Evolutionary conservation across 2,329 filamentous ascomycete genomes (phyloP).

Genomic region (Alternaria incomplexa): DNA sequence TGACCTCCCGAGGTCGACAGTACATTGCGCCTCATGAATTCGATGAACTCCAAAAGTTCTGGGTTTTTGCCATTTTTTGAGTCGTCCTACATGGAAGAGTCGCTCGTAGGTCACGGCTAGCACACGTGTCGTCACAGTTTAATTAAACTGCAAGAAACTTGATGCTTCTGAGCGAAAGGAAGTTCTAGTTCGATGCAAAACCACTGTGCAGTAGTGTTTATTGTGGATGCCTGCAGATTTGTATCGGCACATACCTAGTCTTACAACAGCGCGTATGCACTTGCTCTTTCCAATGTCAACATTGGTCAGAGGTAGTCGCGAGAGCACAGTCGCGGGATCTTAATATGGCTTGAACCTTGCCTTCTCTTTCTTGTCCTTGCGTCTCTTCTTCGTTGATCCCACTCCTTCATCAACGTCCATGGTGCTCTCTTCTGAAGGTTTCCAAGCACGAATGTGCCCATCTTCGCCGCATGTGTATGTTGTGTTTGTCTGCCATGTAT

Average conservation of each 20-base stretch:
- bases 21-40: neutral
- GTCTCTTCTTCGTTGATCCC: slow-evolving; percentile 26
- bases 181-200: neutral
- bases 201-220: neutral
- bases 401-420: slow-evolving; percentile 38
- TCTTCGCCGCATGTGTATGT: slow-evolving; percentile 60
- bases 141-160: neutral
- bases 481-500: slow-evolving; percentile 30
- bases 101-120: neutral
- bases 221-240: neutral
- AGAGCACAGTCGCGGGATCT: neutral
- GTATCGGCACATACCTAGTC: neutral
- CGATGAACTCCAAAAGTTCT: neutral
- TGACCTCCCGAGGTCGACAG: neutral
- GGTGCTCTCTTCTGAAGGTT: slow-evolving; percentile 21
- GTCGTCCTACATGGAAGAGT: neutral
- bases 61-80: neutral
- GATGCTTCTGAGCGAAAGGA: neutral
- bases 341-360: slow-evolving; percentile 45
- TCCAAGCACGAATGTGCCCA: slow-evolving; percentile 54
- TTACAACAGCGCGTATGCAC: neutral
- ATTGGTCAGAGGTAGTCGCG: neutral
- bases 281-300: neutral
- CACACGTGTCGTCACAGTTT: neutral
- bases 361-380: slow-evolving; percentile 41